Base-by-base conservation (phyloP, 352 stramenopile genomes). In the Plasmopara viticola region DNA sequence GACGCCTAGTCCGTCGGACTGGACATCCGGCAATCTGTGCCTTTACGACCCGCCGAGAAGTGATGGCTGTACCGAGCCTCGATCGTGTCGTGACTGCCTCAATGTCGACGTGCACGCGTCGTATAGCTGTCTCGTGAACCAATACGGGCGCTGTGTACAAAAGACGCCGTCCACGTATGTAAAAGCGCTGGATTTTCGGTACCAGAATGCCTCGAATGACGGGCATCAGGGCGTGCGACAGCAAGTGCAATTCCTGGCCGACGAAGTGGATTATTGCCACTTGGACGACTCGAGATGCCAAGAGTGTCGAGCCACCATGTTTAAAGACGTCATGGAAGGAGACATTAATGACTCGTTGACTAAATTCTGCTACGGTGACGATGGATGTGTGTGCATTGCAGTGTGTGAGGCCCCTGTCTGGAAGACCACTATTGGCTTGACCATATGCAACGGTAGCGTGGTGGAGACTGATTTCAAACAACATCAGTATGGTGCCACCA, bases 31-130 rank as follows among this genome's bases (percentile, higher is more conserved):
- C 15, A 58, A 72, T 42, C 56, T 34, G n/a, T 74, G 67, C 20
- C 56, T 44, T 7, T 62, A 64, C 25, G 62, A 67, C 47, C 37
- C 44, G 5, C 49, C 51, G 29, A 17, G 44, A 28, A 58, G 54
- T 18, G 56, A 85, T 15, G 66, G 62, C 39, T 82, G 57, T 51
- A 72, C 43, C 20, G 56, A 81, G 34, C 70, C 75, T 10, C 66
- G 76, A 9, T 66, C 60, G 2, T 89, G 78, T 62, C 56, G 62
- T 48, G 76, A 87, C 63, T 89, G 78, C 55, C 64, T 90, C 9
- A 84, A 84, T 44, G 50, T 62, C 37, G 51, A 68, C 55, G 40
- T 79, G n/a, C 57, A 46, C 20, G 47, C 51, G 18, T 60, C 60
- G 28, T 56, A 68, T 34, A 68, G 60, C 18, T 75, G 66, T 51